Percentiles rank a stretch among this genome's conserved stretches.
These are phyloP conservation scores for Hemileccinum impolitum DNA, from an alignment of 768 basidiomycete species.

Conservation along the genomic window DNA sequence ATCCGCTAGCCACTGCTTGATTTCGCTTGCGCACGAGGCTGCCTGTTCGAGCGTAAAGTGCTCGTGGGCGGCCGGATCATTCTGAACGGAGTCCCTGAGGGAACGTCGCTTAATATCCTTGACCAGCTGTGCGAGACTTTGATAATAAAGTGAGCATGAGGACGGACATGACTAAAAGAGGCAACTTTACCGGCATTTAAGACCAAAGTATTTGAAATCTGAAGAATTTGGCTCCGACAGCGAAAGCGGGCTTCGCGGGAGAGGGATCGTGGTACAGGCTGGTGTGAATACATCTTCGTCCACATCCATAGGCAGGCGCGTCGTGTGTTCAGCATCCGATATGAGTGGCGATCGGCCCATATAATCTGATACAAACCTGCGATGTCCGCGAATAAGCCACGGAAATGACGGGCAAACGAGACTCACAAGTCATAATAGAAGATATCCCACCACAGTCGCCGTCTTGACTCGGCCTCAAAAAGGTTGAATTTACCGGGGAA, in stretches of 20 bases:
- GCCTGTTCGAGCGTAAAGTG: conserved; percentile 61
- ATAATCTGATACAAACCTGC: conserved; percentile 67
- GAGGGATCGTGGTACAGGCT: conserved; percentile 43
- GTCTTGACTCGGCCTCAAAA: conserved; percentile 50
- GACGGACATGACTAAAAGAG: neutral
- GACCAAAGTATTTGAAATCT: conserved; percentile 47
- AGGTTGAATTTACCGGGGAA: conserved; percentile 44
- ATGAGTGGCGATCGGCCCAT: conserved; percentile 63
- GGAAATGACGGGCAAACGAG: neutral
- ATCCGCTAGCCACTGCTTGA: conserved; percentile 50
- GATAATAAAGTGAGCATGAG: conserved; percentile 3
- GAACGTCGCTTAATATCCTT: conserved; percentile 57
- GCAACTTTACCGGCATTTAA: conserved; percentile 56
- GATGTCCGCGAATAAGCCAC: conserved; percentile 11
- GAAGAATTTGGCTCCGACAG: conserved; percentile 28
- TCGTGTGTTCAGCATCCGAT: conserved; percentile 50
- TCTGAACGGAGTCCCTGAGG: conserved; percentile 37
- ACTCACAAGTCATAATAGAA: conserved; percentile 75
- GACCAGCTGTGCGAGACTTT: conserved; percentile 62
- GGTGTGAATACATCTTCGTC: conserved; percentile 53
- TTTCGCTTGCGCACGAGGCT: conserved; percentile 50
- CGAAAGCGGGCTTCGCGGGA: conserved; percentile 30
- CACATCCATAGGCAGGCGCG: conserved; percentile 53
- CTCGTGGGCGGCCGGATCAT: conserved; percentile 22
- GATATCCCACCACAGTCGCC: conserved; percentile 76